Conservation (phyloP, 148 eudicot genomes). For the Vaccinium myrtillus region DNA sequence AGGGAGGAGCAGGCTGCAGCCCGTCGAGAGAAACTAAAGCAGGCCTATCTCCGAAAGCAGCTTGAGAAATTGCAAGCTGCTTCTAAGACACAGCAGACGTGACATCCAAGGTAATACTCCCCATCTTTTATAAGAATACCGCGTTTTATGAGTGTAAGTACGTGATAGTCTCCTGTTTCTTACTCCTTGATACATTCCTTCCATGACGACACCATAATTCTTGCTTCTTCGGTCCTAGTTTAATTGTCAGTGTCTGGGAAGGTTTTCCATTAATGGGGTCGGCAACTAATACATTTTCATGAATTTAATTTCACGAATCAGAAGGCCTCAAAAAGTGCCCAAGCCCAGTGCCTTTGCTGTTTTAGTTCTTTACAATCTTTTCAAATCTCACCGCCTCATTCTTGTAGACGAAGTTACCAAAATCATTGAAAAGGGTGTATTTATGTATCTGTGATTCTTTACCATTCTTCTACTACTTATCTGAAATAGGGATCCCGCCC, state of each 20-base stretch:
- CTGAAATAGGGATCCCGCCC: neutral
- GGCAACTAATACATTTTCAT: neutral
- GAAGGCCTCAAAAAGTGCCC: neutral
- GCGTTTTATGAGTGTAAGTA: neutral
- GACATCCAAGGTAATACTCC: constrained; percentile 1
- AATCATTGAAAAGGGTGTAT: neutral
- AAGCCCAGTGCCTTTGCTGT: neutral
- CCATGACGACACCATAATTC: neutral
- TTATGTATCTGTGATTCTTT: neutral
- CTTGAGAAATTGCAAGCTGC: constrained; percentile 78
- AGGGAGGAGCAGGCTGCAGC: constrained; percentile 76
- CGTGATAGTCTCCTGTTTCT: neutral
- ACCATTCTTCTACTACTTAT: neutral
- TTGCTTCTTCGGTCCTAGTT: neutral
- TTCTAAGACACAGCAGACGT: constrained; percentile 46
- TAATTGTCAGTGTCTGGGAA: neutral
- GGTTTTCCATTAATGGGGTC: neutral
- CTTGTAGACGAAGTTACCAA: neutral
- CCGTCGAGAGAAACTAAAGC: constrained; percentile 85
- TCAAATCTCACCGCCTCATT: neutral
- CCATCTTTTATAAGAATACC: neutral
- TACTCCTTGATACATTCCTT: neutral
- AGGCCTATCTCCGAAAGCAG: constrained; percentile 73
- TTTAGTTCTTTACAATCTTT: neutral
- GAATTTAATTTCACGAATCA: neutral